These are phyloP conservation scores for Hagleromyces aurorensis DNA, from an alignment of 805 yeast species.

Conservation along the genomic window DNA sequence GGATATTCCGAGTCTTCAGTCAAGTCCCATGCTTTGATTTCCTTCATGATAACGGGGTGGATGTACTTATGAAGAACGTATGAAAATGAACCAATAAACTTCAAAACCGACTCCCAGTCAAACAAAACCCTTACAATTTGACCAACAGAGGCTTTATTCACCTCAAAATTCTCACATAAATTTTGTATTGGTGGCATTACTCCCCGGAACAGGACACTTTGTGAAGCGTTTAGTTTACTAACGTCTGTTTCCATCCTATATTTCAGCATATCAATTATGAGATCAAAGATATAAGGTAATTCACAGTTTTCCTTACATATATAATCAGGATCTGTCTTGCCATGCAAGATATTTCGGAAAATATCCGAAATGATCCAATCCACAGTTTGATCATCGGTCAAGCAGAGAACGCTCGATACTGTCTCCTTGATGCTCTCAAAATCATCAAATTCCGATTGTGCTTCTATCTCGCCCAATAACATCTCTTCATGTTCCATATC, in stretches of 20 bases:
- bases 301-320: too few species aligned
- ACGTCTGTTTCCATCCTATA: constrained; percentile 15
- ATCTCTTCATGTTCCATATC: too few species aligned
- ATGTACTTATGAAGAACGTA: constrained; percentile 29
- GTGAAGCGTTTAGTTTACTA: constrained; percentile 18
- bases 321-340: too few species aligned
- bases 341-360: too few species aligned
- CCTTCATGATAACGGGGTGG: constrained; percentile 32
- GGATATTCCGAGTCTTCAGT: constrained; percentile 2
- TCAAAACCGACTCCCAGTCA: constrained; percentile 17
- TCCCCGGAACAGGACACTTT: constrained; percentile 15
- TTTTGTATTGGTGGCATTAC: constrained; percentile 6
- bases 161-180: constrained; percentile 9
- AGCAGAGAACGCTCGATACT: too few species aligned
- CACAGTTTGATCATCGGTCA: too few species aligned
- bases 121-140: constrained; percentile 10
- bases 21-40: constrained; percentile 33
- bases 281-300: too few species aligned
- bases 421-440: too few species aligned
- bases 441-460: too few species aligned
- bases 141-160: constrained; percentile 4
- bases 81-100: constrained; percentile 15
- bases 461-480: too few species aligned
- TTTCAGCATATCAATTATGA: constrained; percentile 12
- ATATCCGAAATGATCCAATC: too few species aligned